Evolutionary conservation across 1,139 yeast genomes (phyloP).

Genomic region (Blastobotrys malaysiensis): DNA sequence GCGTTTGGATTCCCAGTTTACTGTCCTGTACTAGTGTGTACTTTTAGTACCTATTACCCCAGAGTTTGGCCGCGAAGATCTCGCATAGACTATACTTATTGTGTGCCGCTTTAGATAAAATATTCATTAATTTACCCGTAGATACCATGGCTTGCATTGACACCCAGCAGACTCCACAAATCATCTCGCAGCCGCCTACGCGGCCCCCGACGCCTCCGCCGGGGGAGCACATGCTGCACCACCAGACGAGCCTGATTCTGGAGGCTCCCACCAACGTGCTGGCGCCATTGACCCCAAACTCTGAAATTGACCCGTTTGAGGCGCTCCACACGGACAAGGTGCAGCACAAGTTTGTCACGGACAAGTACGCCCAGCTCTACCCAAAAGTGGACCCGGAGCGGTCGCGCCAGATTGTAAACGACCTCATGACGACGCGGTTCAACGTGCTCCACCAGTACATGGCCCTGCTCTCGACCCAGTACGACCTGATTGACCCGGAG

Average conservation of each 20-base stretch:
- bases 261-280: background rate
- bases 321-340: background rate
- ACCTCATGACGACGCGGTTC: background rate
- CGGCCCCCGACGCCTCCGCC: background rate
- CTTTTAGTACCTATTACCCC: background rate
- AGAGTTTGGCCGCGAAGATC: background rate
- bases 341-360: background rate
- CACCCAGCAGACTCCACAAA: background rate
- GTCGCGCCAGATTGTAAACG: background rate
- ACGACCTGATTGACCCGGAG: background rate
- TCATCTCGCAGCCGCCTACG: background rate
- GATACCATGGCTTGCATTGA: background rate
- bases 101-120: background rate
- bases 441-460: background rate
- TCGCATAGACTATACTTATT: background rate
- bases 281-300: background rate
- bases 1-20: background rate
- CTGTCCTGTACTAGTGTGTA: background rate
- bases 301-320: background rate
- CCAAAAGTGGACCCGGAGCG: background rate
- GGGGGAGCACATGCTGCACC: background rate
- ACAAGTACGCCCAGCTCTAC: background rate
- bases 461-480: background rate
- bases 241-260: background rate
- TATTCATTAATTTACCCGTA: background rate